Evolutionary conservation across 352 stramenopile genomes (phyloP), one percentile per base, ranked within the genome.

Genomic region (Phytophthora colocasiae): DNA sequence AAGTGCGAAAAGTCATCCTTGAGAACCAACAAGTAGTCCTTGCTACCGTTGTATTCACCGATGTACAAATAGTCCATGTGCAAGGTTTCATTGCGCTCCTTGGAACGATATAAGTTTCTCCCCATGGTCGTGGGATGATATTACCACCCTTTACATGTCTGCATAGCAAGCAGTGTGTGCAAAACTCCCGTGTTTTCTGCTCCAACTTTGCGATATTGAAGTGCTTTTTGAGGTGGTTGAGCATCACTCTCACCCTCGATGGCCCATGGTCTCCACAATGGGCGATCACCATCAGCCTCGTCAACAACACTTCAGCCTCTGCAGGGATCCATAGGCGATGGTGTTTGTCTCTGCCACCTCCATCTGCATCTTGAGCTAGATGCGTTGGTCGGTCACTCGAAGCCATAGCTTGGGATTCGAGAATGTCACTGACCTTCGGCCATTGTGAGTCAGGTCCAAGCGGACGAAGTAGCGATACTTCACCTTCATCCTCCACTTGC

Each of bases 1-100:
- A 50, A 50, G 24, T 50, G 44, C 9, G 44, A 34, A n/a, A 49
- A 50, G 11, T 32, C 44, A 36, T 50, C 19, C 14, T 50, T 50
- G 3, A 50, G 10, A 6, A 50, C 44, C 3, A 49, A 9, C 17
- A 49, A 10, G 9, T 49, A 49, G 22, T 49, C 17, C 22, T 49
- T 32, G 1, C 9, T 12, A 11, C 44, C 44, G 10, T 34, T 50
- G 24, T 50, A 36, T 27, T 50, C 22, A 2, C 44, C 44, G 19
- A 50, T 50, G 9, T 3, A 50, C 22, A 50, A 10, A 10, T 50
- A 22, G 15, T 34, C 22, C 44, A 50, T 34, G 22, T 50, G 44
- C 1, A 50, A 11, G 3, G 22, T 10, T 31, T 50, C 11, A 6
- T 50, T 50, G 3, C 14, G 22, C 6, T 50, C 44, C 12, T 32